phyloP scores from a whole-genome alignment of 441 rosid species.

The Brassica balearica region DNA sequence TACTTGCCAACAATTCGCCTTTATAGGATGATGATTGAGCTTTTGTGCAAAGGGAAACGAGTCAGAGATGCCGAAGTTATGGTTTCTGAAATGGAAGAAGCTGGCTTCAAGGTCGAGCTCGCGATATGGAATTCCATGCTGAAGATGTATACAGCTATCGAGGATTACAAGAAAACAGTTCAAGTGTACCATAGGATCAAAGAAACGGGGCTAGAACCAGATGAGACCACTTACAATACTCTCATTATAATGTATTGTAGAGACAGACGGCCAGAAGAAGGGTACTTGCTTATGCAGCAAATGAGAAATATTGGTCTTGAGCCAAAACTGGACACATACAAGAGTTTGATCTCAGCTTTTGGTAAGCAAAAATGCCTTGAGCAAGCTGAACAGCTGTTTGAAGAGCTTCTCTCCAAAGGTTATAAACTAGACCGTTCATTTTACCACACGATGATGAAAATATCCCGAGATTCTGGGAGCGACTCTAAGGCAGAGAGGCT shows the following conservation, averaged over 20 bases:
- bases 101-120: slow-evolving; percentile 84
- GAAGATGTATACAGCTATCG: slow-evolving; percentile 73
- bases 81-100: slow-evolving; percentile 93
- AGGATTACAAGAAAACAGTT: slow-evolving; percentile 76
- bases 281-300: slow-evolving; percentile 73
- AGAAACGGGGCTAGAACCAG: slow-evolving; percentile 76
- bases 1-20: slow-evolving; percentile 95
- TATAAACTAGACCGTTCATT: slow-evolving; percentile 86
- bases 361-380: slow-evolving; percentile 73
- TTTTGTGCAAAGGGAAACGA: slow-evolving; percentile 80
- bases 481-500: slow-evolving; percentile 81
- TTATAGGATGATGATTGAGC: slow-evolving; percentile 77
- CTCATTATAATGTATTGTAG: slow-evolving; percentile 89
- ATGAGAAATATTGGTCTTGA: slow-evolving; percentile 77
- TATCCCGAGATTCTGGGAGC: slow-evolving; percentile 73
- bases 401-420: slow-evolving; percentile 67
- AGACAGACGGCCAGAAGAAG: slow-evolving; percentile 90
- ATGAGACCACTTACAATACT: slow-evolving; percentile 86
- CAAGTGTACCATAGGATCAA: slow-evolving; percentile 76
- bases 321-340: slow-evolving; percentile 85
- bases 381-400: slow-evolving; percentile 85
- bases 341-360: slow-evolving; percentile 90
- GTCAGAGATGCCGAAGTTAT: slow-evolving; percentile 89
- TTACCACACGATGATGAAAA: slow-evolving; percentile 94
- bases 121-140: slow-evolving; percentile 91